Evolutionary conservation across 306 rosid species (phyloP), one percentile per base, ranked within the genome.

Genomic region (Notholithocarpus densiflorus): DNA sequence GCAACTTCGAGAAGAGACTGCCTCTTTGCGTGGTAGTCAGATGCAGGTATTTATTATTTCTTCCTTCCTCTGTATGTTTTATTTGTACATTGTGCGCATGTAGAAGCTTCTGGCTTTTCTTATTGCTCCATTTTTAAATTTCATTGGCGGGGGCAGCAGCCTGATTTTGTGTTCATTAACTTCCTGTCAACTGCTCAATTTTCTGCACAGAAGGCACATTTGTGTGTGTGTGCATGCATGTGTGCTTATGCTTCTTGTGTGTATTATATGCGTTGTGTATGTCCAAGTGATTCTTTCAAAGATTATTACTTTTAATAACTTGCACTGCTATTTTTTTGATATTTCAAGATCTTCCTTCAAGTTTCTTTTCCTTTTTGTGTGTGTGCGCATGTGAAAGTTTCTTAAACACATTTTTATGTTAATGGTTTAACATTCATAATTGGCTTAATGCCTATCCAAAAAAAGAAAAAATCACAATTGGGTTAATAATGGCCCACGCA

Each of bases 1-100:
- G 61, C 88, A 89, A 80, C 85, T 95, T 79, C 88, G 98, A 48
- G 90, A 81, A 85, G 98, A 95, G 88, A 95, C 98, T 2, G 92
- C 98, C n/a, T 87, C 89, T 60, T 80, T 92, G 92, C 89, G 64
- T 12, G 98, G 97, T 84, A 89, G 97, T 79, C 91, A 89, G 81
- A 95, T 95, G 98, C 98, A 92, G 96, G 98, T 91, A 56, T 20
- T 43, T 43, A 13, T 21, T 68, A 19, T 75, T 24, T 60, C 20
- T 72, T 79, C 45, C 27, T 71, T 73, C 27, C 10, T 74, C 71
- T 23, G 43, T 45, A 2, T 70, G 27, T 24, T 69, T 57, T 17
- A 73, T 70, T 71, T 11, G 18, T 15, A 65, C 20, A 27, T 23
- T 40, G 26, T 17, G 40, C 48, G 57, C 48, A 77, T 70, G 77